Conservation (phyloP, 768 basidiomycete species). For the Ramaria sp. region DNA sequence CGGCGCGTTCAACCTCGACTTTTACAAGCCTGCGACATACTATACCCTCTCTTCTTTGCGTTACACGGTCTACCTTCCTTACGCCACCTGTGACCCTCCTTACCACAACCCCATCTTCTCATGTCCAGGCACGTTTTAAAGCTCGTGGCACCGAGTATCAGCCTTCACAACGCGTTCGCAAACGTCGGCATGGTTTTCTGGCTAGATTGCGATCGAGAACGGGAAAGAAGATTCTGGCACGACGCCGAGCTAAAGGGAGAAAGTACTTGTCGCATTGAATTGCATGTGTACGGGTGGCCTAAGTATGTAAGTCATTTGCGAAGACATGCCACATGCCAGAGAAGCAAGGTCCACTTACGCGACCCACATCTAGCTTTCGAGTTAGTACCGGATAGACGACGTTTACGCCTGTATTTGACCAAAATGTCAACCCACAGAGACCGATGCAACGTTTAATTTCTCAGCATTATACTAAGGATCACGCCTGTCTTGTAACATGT, state of each 20-base stretch:
- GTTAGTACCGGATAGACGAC: background rate
- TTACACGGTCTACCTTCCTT: background rate
- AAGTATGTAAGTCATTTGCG: no score
- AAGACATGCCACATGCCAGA: no score
- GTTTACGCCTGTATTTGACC: no score
- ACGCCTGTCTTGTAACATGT: no score
- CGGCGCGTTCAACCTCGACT: slow-evolving; percentile 20
- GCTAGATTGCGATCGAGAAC: slow-evolving; percentile 55
- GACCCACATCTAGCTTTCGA: background rate
- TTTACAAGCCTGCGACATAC: slow-evolving; percentile 27
- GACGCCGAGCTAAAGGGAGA: slow-evolving; percentile 67
- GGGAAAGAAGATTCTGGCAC: slow-evolving; percentile 62
- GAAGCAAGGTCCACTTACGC: background rate
- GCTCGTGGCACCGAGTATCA: slow-evolving; percentile 88
- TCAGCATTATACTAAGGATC: no score
- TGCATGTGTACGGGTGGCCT: slow-evolving; percentile 3
- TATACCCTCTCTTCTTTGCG: background rate
- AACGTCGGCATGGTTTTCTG: slow-evolving; percentile 88
- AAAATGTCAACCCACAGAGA: no score
- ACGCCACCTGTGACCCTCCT: background rate
- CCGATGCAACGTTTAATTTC: no score
- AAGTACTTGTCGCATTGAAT: slow-evolving; percentile 69
- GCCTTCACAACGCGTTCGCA: slow-evolving; percentile 88
- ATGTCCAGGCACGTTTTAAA: slow-evolving; percentile 47
- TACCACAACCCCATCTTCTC: slow-evolving; percentile 7